Evolutionary conservation across 495 filamentous ascomycete species (phyloP), one percentile per base, ranked within the genome.

Genomic region (Aspergillus leporis): DNA sequence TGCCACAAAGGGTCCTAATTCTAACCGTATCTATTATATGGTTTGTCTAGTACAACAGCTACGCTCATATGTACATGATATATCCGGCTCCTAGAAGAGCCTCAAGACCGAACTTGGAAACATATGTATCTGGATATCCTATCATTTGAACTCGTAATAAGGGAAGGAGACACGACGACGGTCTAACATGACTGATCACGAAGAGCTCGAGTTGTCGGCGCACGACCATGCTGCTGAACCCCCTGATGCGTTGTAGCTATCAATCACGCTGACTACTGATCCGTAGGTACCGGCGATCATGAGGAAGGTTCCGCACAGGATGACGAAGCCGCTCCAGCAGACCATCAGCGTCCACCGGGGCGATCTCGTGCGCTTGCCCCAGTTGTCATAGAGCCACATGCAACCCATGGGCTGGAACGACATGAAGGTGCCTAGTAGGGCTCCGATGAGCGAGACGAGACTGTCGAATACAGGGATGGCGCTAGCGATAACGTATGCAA

Each of bases 401-500:
- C 72, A 69, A 0, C 64, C 77, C 74, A 77, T 77, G 6, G 75
- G 75, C 58, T 77, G 77, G 65, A 75, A 76, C 16, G 56, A 76
- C 70, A 74, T 72, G 14, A 74, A 62, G 5, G 70, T 77, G 10
- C 69, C 74, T 56, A 90, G 86, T 36, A 89, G 68, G 4, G 85
- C 78, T 16, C 85, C 85, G 38, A 84, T 76, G 56, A 85, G 78
- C 22, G 79, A 80, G 19, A 91, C 73, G 41, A 91, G 72, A 40
- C 78, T 78, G 61, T 81, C 79, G 67, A 90, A 91, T 65, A 87
- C 82, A 12, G 88, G 89, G 46, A 92, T 87, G 8, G 83, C 82
- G 61, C 86, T 83, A 25, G 87, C 87, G 64, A 91, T 85, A 45
- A 90, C 68, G 77, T 85, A 91, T 8, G 86, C 82, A 30, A 88